Evolutionary conservation across 768 basidiomycete genomes (phyloP).

Genomic region (Astraeus odoratus): DNA sequence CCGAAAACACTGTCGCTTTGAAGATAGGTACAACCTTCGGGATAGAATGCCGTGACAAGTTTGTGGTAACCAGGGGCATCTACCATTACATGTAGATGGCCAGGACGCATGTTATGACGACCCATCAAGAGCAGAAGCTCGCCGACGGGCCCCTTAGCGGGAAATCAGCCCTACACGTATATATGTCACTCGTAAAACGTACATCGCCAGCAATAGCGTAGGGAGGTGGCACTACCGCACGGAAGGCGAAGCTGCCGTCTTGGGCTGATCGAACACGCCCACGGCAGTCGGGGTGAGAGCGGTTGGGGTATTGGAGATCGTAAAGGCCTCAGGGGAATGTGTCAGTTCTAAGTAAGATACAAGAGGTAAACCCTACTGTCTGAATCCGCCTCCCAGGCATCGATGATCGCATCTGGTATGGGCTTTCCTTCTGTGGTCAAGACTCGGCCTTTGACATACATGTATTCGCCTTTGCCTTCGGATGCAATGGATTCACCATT

Average conservation of each 20-base stretch:
- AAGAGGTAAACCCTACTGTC: constrained; percentile 33
- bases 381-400: constrained; percentile 81
- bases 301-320: constrained; percentile 47
- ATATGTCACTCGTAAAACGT: constrained; percentile 13
- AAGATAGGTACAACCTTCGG: constrained; percentile 60
- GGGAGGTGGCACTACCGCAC: constrained; percentile 59
- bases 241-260: constrained; percentile 63
- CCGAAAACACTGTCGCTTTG: constrained; percentile 75
- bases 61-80: constrained; percentile 67
- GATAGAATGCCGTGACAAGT: constrained; percentile 70
- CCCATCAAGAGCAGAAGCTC: constrained; percentile 46
- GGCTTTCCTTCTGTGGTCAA: constrained; percentile 51
- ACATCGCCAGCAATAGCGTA: constrained; percentile 74
- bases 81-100: constrained; percentile 71
- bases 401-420: constrained; percentile 57
- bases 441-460: constrained; percentile 73
- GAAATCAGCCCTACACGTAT: constrained; percentile 6
- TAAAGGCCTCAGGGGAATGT: constrained; percentile 19
- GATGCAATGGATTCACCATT: constrained; percentile 76
- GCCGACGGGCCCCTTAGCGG: constrained; percentile 59
- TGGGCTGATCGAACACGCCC: constrained; percentile 52
- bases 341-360: constrained; percentile 19
- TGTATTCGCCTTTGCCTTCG: constrained; percentile 78
- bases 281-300: constrained; percentile 61
- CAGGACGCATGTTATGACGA: constrained; percentile 73